These are phyloP conservation scores for Helotiales sp. DNA, from an alignment of 2,329 filamentous ascomycete species.

Conservation along the genomic window DNA sequence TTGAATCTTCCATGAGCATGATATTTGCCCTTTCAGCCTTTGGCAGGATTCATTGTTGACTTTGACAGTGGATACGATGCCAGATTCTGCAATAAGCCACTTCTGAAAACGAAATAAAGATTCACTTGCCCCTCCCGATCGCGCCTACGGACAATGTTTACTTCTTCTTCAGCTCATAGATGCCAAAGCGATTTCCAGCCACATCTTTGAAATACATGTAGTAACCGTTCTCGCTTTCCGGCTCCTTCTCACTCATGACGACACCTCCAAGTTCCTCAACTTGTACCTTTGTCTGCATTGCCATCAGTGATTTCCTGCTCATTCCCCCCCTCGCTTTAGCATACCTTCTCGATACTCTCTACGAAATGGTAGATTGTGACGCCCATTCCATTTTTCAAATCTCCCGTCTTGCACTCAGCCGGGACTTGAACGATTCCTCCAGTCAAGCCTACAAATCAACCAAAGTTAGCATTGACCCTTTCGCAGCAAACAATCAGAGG, in stretches of 20 bases:
- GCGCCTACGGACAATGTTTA: not conserved
- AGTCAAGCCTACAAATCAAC: not conserved
- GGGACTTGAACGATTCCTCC: conserved; percentile 6
- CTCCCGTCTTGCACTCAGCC: conserved; percentile 9
- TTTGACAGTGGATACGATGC: not conserved
- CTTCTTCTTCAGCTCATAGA: conserved; percentile 20
- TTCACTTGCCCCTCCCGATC: not conserved
- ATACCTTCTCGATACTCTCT: conserved; percentile 20
- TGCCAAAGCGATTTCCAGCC: conserved; percentile 25
- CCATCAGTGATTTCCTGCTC: not conserved
- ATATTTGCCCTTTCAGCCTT: too few species aligned
- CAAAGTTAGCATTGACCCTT: not conserved
- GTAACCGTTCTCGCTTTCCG: conserved; percentile 21
- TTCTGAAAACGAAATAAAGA: not conserved
- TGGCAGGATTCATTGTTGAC: not conserved
- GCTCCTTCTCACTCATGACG: conserved; percentile 17
- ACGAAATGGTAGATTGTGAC: conserved; percentile 23
- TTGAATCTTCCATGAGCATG: too few species aligned
- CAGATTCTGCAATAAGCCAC: too few species aligned
- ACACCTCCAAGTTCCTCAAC: conserved; percentile 24
- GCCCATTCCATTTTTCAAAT: conserved; percentile 21
- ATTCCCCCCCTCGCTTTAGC: not conserved
- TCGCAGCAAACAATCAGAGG: not conserved
- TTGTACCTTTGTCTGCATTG: conserved; percentile 4
- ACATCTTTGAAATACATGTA: conserved; percentile 26